Conservation (phyloP, 129 eudicot genomes). For the Centaurea solstitialis region DNA sequence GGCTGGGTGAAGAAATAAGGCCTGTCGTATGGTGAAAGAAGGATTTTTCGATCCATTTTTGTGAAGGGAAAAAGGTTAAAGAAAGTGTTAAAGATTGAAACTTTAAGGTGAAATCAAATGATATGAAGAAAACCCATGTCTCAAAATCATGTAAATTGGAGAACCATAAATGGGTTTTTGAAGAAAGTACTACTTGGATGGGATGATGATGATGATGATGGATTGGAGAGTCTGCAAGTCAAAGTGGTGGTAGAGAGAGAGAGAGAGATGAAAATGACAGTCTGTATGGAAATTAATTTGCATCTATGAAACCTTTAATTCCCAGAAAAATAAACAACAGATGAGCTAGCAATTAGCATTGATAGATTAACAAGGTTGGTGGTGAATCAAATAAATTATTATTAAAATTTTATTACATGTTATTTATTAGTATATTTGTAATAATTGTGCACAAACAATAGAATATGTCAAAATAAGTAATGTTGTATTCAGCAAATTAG, state of each 20-base stretch:
- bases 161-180: constrained; percentile 27
- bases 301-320: constrained; percentile 27
- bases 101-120: constrained; percentile 26
- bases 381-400: not conserved
- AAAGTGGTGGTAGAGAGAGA: constrained; percentile 32
- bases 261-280: constrained; percentile 33
- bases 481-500: too few relatives aligned
- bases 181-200: constrained; percentile 24
- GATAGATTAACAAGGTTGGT: constrained; percentile 11
- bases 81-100: constrained; percentile 26
- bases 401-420: not conserved
- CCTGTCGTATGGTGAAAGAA: constrained; percentile 38
- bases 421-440: not conserved
- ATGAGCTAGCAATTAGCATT: constrained; percentile 24
- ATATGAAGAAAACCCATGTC: constrained; percentile 32
- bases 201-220: not conserved
- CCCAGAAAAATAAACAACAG: constrained; percentile 1
- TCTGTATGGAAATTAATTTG: constrained; percentile 22
- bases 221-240: constrained; percentile 41
- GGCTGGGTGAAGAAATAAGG: constrained; percentile 41
- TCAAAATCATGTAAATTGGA: constrained; percentile 27
- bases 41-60: constrained; percentile 36
- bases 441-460: not conserved
- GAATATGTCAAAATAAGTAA: too few relatives aligned
- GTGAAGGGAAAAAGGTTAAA: not conserved